Percentiles rank a stretch among this genome's conserved stretches.
Conservation (phyloP, 768 basidiomycete genomes). For the Suillus brevipes region DNA sequence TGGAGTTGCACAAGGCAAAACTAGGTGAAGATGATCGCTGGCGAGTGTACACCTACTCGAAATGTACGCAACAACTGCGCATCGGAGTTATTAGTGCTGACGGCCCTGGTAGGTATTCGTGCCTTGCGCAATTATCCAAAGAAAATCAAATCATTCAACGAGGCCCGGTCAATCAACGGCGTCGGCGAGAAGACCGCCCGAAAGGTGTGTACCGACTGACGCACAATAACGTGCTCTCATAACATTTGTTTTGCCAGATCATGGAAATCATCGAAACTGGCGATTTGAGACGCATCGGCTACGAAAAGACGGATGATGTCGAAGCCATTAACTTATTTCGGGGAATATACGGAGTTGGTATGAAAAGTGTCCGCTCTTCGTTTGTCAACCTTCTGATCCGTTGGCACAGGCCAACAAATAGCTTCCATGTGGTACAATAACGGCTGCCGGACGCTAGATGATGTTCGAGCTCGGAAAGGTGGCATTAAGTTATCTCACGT, state of each 20-base stretch:
- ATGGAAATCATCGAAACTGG: conserved; percentile 82
- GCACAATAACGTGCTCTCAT: not conserved
- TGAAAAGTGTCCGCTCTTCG: conserved; percentile 23
- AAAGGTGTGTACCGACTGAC: conserved; percentile 49
- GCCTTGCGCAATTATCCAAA: conserved; percentile 54
- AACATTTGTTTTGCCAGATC: conserved; percentile 47
- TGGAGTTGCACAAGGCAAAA: conserved; percentile 63
- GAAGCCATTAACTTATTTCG: conserved; percentile 58
- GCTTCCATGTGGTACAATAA: conserved; percentile 73
- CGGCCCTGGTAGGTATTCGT: conserved; percentile 50
- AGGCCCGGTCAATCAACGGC: conserved; percentile 60
- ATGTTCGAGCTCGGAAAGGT: conserved; percentile 58
- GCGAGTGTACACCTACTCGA: conserved; percentile 64
- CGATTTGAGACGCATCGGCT: conserved; percentile 61
- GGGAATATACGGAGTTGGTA: conserved; percentile 87
- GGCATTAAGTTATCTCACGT: conserved; percentile 59
- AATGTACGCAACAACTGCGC: conserved; percentile 45
- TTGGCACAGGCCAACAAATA: conserved; percentile 54
- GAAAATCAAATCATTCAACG: conserved; percentile 55
- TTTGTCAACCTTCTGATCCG: conserved; percentile 1
- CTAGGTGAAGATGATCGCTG: conserved; percentile 61
- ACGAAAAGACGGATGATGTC: conserved; percentile 68
- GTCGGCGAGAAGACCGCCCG: conserved; percentile 75
- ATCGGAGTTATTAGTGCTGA: conserved; percentile 8
- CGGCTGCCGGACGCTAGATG: conserved; percentile 79